Evolutionary conservation across 2,329 filamentous ascomycete genomes (phyloP), one percentile per base, ranked within the genome.

Genomic region (Harringtonia aguacate): DNA sequence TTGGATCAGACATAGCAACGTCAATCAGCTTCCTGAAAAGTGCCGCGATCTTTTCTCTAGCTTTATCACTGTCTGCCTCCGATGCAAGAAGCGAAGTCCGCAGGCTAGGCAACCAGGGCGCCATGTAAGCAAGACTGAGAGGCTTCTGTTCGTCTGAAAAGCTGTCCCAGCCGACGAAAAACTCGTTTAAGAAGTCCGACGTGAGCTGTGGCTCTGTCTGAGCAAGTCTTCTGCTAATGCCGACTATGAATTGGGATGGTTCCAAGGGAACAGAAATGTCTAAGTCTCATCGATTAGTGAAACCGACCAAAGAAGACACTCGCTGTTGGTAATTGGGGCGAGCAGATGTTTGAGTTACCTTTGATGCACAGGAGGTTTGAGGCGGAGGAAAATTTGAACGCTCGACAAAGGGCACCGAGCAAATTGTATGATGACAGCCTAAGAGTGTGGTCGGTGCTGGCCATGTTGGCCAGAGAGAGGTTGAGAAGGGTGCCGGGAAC

Each of bases 121-220:
- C 75, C 75, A 84, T 81, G 55, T 84, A 84, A 7, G 78, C 73
- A 27, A 84, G 65, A 51, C 78, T 81, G 21, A 84, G 56, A 1
- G 79, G 76, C 51, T 80, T 77, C 55, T 84, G 80, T 45, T 81
- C 75, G 29, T 80, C 74, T 1, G 76, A 72, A 52, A 83, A 79
- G 53, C 78, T 81, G 51, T 81, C 78, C 80, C 80, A 84, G 17
- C 79, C 77, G 21, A 82, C 77, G 46, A 84, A 84, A 55, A 84
- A 84, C 53, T 84, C 80, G n/a, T 79, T 82, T 33, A 84, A 55
- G 53, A 84, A 84, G 53, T 84, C 80, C 8, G 71, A 73, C 1
- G 80, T 84, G 8, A 84, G 66, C 52, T 82, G 79, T 20, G 80
- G 77, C 53, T 84, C 79, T 18, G 77, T 71, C 27, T 65, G 60